Evolutionary conservation across 495 filamentous ascomycete genomes (phyloP).

Genomic region (Penicillium nucicola): DNA sequence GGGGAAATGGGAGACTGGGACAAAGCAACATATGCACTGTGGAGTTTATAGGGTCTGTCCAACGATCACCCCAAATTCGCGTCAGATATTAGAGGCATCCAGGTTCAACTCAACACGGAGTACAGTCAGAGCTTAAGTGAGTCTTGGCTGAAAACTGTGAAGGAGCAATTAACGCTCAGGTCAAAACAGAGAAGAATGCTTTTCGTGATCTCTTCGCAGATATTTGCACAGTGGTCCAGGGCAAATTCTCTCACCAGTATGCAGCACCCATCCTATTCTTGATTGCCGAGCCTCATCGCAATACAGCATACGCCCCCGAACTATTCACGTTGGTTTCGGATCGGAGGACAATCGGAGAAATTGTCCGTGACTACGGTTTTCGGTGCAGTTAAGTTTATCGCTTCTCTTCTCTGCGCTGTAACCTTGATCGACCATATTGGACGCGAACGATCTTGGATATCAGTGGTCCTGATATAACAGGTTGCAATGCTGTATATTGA

Average conservation of each 20-base stretch:
- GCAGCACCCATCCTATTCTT: not conserved
- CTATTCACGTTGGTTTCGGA: slow-evolving; percentile 59
- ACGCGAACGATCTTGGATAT: slow-evolving; percentile 53
- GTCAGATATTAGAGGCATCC: slow-evolving; percentile 49
- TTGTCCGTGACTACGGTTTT: slow-evolving; percentile 62
- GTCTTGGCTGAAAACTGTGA: slow-evolving; percentile 41
- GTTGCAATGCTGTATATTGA: slow-evolving; percentile 60
- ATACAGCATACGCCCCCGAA: slow-evolving; percentile 54
- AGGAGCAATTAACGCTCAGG: slow-evolving; percentile 48
- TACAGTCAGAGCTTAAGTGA: slow-evolving; percentile 41
- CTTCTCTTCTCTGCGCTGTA: slow-evolving; percentile 57
- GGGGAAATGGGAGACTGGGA: slow-evolving; percentile 40
- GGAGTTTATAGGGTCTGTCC: slow-evolving; percentile 48
- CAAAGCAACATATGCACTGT: slow-evolving; percentile 40
- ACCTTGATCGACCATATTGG: slow-evolving; percentile 64
- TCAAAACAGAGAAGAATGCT: slow-evolving; percentile 53
- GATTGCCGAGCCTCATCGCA: not conserved
- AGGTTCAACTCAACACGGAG: slow-evolving; percentile 46
- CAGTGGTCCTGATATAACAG: slow-evolving; percentile 54
- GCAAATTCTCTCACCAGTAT: slow-evolving; percentile 47
- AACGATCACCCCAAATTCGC: slow-evolving; percentile 46
- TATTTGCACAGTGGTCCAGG: slow-evolving; percentile 60
- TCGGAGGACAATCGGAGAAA: slow-evolving; percentile 52
- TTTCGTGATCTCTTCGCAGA: slow-evolving; percentile 47
- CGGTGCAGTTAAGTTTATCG: slow-evolving; percentile 59